Evolutionary conservation across 23 red algal species (phyloP).

Genomic region (Gracilaria domingensis): DNA sequence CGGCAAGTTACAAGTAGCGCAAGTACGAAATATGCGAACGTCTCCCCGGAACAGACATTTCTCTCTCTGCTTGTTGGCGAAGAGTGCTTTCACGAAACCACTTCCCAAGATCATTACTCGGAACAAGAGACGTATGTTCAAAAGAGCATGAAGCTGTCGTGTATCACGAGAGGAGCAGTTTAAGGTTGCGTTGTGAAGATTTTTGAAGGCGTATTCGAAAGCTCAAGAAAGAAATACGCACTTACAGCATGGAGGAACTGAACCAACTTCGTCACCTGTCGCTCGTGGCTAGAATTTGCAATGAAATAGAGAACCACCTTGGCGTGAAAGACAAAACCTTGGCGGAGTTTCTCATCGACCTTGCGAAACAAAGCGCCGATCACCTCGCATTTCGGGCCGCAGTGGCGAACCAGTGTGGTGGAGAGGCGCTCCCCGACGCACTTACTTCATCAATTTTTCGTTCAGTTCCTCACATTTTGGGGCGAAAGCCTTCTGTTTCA

Average conservation of each 20-base stretch:
- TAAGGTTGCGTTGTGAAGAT: not conserved
- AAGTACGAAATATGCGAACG: no score
- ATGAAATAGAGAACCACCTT: conserved; percentile 86
- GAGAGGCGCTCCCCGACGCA: conserved; percentile 54
- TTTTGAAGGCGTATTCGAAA: not conserved
- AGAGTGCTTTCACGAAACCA: no score
- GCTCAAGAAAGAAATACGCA: not conserved
- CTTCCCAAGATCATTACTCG: no score
- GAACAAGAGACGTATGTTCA: not conserved
- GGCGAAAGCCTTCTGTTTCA: not conserved
- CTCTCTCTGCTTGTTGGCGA: no score
- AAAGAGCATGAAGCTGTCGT: not conserved
- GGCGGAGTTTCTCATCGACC: conserved; percentile 86
- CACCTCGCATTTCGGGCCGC: conserved; percentile 48
- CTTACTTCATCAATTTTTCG: conserved; percentile 71
- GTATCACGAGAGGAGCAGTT: not conserved
- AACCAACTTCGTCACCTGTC: conserved; percentile 70
- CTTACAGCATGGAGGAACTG: conserved; percentile 72
- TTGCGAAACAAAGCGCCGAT: conserved; percentile 58
- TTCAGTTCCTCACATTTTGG: conserved; percentile 43
- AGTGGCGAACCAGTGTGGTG: conserved; percentile 48
- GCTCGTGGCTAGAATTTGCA: conserved; percentile 70
- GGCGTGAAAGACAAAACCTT: conserved; percentile 84
- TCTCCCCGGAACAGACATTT: no score
- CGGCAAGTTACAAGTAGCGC: no score